Base-by-base conservation (phyloP, 2,329 filamentous ascomycete genomes). In the Ascomycota sp. region DNA sequence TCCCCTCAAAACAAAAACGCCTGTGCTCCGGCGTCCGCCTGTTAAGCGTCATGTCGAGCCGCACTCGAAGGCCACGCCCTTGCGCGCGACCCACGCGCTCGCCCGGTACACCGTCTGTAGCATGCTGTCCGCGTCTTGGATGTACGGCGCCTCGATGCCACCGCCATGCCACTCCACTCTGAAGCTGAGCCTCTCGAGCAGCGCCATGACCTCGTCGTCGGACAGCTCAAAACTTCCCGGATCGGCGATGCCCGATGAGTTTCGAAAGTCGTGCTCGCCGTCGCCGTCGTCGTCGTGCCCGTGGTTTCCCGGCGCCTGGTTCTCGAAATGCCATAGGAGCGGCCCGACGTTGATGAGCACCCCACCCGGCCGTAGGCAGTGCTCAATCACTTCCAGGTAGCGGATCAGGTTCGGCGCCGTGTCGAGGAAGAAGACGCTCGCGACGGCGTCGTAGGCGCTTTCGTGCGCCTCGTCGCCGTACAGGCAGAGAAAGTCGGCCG, bases 201-300 rank as follows among this genome's bases (percentile, higher is more conserved):
- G 57, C 11, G 64, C 62, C 34, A 91, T 53, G 8, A 98, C 78
- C 56, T 98, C 89, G 20, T 93, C 81, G 35, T 93, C 71, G 1
- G 78, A 75, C 32, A 98, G 61, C 57, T 98, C 89, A 40, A 95
- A 80, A 36, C 74, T 83, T 0, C 89, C 89, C 1, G 82, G 81
- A 41, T 92, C 83, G 0, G 73, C 83, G 37, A 94, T 91, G 1
- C 82, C 82, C 27, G 64, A 59, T 11, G 59, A 61, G 34, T 50
- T 56, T 30, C 51, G 54, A 21, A 52, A 51, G 35, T 65, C 61
- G 36, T 61, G 53, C 34, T 63, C 59, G 20, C 56, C 58, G 29
- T 65, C 61, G 20, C 56, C 58, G 30, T 64, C 60, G 23, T 59
- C 54, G 22, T 64, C 59, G 25, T 59, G 55, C 9, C 65, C 57